Conservation (phyloP, 805 yeast species). For the Yamadazyma tumulicola region DNA sequence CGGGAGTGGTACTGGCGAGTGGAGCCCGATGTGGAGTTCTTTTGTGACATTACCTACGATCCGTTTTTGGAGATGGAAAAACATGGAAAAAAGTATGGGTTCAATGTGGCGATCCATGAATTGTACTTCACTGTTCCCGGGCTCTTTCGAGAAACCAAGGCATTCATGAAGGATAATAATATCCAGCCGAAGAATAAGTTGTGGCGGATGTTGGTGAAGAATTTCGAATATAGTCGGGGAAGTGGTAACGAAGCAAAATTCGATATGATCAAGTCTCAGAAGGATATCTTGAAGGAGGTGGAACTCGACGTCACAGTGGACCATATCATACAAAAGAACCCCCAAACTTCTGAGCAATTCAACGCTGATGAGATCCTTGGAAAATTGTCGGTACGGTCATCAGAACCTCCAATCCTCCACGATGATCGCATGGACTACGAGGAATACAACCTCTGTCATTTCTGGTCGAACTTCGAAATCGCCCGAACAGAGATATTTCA, state of each 20-base stretch:
- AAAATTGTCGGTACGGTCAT: constrained; percentile 36
- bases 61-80: constrained; percentile 80
- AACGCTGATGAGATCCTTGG: constrained; percentile 28
- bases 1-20: constrained; percentile 95
- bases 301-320: constrained; percentile 26
- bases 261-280: constrained; percentile 16
- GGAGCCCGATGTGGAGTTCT: constrained; percentile 88
- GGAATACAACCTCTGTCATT: constrained; percentile 77
- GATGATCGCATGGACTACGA: constrained; percentile 64
- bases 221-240: constrained; percentile 23
- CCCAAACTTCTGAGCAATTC: constrained; percentile 21
- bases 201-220: constrained; percentile 63
- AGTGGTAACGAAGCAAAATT: constrained; percentile 17
- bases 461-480: constrained; percentile 93
- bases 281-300: constrained; percentile 23
- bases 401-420: constrained; percentile 22
- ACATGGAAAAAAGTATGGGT: constrained; percentile 74
- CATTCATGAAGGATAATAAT: constrained; percentile 47
- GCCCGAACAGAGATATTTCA: constrained; percentile 77
- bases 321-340: constrained; percentile 16
- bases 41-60: constrained; percentile 88
- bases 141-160: constrained; percentile 67
- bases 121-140: constrained; percentile 79
- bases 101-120: constrained; percentile 76
- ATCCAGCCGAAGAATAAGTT: constrained; percentile 55